Evolutionary conservation across 202 grass and related monocot species (phyloP), one percentile per base, ranked within the genome.

Genomic region (Miscanthus sacchariflorus): DNA sequence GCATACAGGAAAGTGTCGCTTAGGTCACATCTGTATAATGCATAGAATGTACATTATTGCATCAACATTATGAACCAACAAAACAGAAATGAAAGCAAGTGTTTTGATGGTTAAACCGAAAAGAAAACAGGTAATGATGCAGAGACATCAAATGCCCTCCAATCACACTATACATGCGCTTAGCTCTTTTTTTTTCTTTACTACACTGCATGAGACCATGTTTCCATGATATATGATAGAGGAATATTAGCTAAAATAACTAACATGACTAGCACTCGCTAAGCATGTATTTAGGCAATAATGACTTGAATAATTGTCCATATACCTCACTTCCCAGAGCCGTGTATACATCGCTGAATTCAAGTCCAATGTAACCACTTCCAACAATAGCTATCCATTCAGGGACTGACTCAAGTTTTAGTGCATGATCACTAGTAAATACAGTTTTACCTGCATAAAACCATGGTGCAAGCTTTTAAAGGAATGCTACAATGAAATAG

Each of bases 301-400:
- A 89, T 88, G 69, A 2, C 14, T 49, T 49, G 14, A 79, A 71
- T 35, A 64, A 18, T 74, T 67, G 48, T 50, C 48, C 63, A 59
- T 72, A 44, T 96, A 96, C 94, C 94, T 99, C 92, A 28, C 94
- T 95, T 81, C 94, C 96, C 63, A 97, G 89, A 67, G 95, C 90
- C 27, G 89, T 93, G 89, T 97, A 97, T 70, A 94, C 92, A 91
- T 93, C 95, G 86, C 95, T 97, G 84, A 97, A 97, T 78, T 97
- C 95, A 75, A 97, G 95, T 61, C 90, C 91, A 93, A 99, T 96
- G 70, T 99, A 99, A 85, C 96, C 94, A 77, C 92, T 99, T 93
- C 94, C 96, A 84, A 99, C 91, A 87, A 99, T 99, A 89, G 94
- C 96, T 89, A 96, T 93, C 96, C 94, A 99, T 30, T 99, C 92